Conservation (phyloP, 1,284 basidiomycete species). For the Earliella scabrosa region DNA sequence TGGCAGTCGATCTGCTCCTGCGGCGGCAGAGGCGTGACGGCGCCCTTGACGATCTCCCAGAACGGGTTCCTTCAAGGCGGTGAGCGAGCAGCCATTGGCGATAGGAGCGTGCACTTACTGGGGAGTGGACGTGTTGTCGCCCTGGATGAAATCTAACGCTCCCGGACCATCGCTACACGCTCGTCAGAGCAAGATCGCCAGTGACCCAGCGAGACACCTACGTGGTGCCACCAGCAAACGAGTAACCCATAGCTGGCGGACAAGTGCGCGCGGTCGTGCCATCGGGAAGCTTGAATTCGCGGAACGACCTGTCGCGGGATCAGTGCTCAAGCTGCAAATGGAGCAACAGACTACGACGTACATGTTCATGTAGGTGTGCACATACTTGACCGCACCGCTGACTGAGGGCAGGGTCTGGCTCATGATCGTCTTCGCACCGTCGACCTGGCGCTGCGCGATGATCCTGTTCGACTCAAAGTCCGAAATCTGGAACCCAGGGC, state of each 20-base stretch:
- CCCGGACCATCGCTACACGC: conserved; percentile 74
- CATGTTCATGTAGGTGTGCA: conserved; percentile 74
- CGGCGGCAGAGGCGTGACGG: conserved; percentile 66
- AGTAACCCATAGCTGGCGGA: conserved; percentile 77
- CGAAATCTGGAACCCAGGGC: conserved; percentile 72
- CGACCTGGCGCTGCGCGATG: conserved; percentile 69
- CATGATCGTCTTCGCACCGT: conserved; percentile 69
- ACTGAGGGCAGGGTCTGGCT: conserved; percentile 47
- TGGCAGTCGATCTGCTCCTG: conserved; percentile 74
- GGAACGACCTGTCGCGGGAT: conserved; percentile 52
- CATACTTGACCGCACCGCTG: conserved; percentile 62
- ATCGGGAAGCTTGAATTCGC: conserved; percentile 68
- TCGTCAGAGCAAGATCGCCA: background rate
- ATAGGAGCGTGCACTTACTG: conserved; percentile 30
- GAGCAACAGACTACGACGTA: conserved; percentile 35
- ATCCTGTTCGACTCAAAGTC: conserved; percentile 75
- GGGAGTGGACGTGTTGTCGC: conserved; percentile 63
- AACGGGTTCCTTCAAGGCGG: conserved; percentile 67
- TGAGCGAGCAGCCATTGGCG: background rate
- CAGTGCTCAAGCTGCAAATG: background rate
- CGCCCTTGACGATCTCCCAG: conserved; percentile 80
- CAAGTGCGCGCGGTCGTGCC: conserved; percentile 75
- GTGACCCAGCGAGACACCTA: conserved; percentile 36
- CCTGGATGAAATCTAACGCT: conserved; percentile 82
- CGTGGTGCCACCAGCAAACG: conserved; percentile 84